Base-by-base conservation (phyloP, 139 green algal genomes). In the Volvox reticuliferus region DNA sequence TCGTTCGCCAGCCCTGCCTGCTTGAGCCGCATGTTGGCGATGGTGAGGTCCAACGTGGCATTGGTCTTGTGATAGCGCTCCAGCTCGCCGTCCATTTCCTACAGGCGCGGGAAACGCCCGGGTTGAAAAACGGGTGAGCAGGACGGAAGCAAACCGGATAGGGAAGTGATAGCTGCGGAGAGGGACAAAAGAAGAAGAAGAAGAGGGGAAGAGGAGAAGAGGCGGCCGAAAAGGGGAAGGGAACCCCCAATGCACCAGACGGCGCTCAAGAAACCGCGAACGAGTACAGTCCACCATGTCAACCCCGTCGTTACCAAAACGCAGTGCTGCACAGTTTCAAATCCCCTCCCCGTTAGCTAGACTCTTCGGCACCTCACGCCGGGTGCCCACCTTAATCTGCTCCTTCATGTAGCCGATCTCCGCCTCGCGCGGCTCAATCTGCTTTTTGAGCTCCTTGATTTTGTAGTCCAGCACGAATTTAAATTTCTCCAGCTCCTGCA, bases 401-500 rank as follows among this genome's bases (percentile, higher is more conserved):
- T 97, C 95, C 92, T 96, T 96, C 96, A 99, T 98, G 26, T 96
- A 93, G 30, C 89, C 92, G 79, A 99, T 98, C 92, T 99, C 95
- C 79, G 92, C 75, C 90, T 99, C 97, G 5, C 95, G 93, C 20
- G 97, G 97, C 92, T 99, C 97, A 90, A 98, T 98, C 94, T 98
- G 96, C 92, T 96, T 97, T 93, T 98, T 98, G 22, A 99, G 96
- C 96, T 99, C 97, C 87, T 97, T 97, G 94, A 99, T 98, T 92
- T 98, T 98, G 96, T 98, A 98, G 89, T 99, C 97, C 89, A 99
- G 94, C 87, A 99, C 97, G 91, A 99, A 99, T 92, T 99, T 99
- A 94, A 99, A 99, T 93, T 99, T 99, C 93, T 99, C 97, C 32
- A 99, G 94, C 95, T 99, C 97, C 94, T 97, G 94, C 65, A 55